These are phyloP conservation scores for Calocera viscosa DNA, from an alignment of 768 basidiomycete species.

Conservation along the genomic window DNA sequence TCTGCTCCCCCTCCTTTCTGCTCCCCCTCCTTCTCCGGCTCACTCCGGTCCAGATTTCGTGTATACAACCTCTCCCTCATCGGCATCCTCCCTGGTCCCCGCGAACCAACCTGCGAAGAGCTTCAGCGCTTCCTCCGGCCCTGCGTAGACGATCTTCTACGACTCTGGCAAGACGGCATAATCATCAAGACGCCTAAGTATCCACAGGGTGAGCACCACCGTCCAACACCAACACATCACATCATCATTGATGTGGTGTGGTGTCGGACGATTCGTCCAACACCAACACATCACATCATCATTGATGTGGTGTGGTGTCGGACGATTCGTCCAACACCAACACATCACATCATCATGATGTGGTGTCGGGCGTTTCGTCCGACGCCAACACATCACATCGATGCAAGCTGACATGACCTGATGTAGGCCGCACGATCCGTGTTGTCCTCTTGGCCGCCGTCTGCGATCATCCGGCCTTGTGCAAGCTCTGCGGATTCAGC, in stretches of 20 bases:
- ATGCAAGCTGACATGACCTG: not conserved
- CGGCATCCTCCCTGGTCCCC: slow-evolving; percentile 23
- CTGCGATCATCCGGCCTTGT: slow-evolving; percentile 32
- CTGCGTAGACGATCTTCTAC: slow-evolving; percentile 25
- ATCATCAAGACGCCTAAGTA: slow-evolving; percentile 17
- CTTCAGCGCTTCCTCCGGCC: slow-evolving; percentile 22
- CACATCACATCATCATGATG: not conserved
- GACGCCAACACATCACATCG: not conserved
- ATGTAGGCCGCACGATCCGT: slow-evolving; percentile 22
- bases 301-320: not conserved
- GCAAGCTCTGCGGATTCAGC: slow-evolving; percentile 27
- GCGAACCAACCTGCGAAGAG: slow-evolving; percentile 23
- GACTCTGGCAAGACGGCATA: slow-evolving; percentile 23
- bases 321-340: not conserved
- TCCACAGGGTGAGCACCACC: slow-evolving; percentile 18
- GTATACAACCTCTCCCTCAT: slow-evolving; percentile 18
- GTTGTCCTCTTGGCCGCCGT: slow-evolving; percentile 27
- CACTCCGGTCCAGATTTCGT: not conserved
- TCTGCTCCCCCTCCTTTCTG: no score
- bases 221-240: no score
- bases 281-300: not conserved
- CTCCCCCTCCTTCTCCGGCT: no score
- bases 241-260: not conserved
- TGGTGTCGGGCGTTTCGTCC: not conserved
- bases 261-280: not conserved